phyloP scores from a whole-genome alignment of 2,329 filamentous ascomycete genomes.

The Pseudogymnoascus sp. region DNA sequence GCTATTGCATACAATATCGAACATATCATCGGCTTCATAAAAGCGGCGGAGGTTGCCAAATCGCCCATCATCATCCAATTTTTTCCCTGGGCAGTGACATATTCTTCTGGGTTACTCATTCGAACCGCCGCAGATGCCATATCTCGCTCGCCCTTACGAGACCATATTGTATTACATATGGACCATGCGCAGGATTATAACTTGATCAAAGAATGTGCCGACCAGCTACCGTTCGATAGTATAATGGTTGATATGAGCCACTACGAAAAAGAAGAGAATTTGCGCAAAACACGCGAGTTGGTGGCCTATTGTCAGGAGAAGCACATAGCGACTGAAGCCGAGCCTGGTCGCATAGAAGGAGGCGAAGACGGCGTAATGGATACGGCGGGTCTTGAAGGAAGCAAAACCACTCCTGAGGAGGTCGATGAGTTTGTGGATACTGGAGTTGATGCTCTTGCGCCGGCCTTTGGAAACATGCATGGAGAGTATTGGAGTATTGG shows the following conservation, averaged over 20 bases:
- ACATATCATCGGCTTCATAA: slow-evolving; percentile 57
- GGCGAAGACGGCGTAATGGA: slow-evolving; percentile 11
- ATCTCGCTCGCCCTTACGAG: slow-evolving; percentile 7
- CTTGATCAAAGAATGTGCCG: slow-evolving; percentile 46
- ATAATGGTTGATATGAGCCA: slow-evolving; percentile 73
- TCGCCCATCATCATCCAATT: slow-evolving; percentile 59
- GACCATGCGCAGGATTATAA: slow-evolving; percentile 55
- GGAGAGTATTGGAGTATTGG: slow-evolving; percentile 39
- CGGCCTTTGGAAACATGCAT: slow-evolving; percentile 58
- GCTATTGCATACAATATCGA: slow-evolving; percentile 57
- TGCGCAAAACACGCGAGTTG: slow-evolving; percentile 53
- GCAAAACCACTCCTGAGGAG: slow-evolving; percentile 53
- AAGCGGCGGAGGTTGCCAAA: slow-evolving; percentile 55
- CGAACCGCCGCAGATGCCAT: slow-evolving; percentile 36
- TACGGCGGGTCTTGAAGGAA: slow-evolving; percentile 21
- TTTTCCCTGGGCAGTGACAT: slow-evolving; percentile 60
- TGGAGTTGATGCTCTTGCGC: slow-evolving; percentile 56
- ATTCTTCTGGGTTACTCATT: slow-evolving; percentile 43
- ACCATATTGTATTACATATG: slow-evolving; percentile 40
- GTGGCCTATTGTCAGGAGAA: slow-evolving; percentile 54
- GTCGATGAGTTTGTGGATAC: slow-evolving; percentile 52
- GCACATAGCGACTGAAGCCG: slow-evolving; percentile 59
- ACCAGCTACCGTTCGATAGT: slow-evolving; percentile 49
- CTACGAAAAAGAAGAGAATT: slow-evolving; percentile 59
- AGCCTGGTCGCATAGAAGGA: slow-evolving; percentile 35